Evolutionary conservation across 192 early-diverging fungal species (phyloP).

Genomic region (Cladochytrium replicatum): DNA sequence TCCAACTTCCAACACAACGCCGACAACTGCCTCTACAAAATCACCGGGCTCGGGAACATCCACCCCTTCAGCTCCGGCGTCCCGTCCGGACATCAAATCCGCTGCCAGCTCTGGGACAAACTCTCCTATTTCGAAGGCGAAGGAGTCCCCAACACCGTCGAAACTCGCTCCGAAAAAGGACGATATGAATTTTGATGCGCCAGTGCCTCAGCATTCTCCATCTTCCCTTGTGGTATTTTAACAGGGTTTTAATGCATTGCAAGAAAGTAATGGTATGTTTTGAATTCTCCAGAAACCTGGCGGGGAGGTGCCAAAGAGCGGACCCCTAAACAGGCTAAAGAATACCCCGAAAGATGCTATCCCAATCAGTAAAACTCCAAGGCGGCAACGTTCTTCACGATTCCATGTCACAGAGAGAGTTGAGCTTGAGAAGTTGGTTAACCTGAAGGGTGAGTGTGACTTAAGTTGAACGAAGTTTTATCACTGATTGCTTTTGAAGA

Average conservation of each 20-base stretch:
- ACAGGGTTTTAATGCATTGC: too few relatives aligned
- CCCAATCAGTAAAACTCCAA: slow-evolving; percentile 67
- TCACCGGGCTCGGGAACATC: slow-evolving; percentile 20
- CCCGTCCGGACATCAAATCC: slow-evolving; percentile 12
- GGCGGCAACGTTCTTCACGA: slow-evolving; percentile 75
- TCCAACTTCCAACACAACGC: slow-evolving; percentile 16
- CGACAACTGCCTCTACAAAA: slow-evolving; percentile 21
- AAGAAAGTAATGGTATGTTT: too few relatives aligned
- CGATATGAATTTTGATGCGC: slow-evolving; percentile 20
- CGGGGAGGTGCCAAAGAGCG: slow-evolving; percentile 40
- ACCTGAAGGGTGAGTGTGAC: slow-evolving; percentile 64
- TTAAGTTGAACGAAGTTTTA: too few relatives aligned
- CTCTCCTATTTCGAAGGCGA: slow-evolving; percentile 7
- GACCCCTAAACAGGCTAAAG: slow-evolving; percentile 39
- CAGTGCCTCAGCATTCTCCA: too few relatives aligned
- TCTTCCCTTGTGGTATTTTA: too few relatives aligned
- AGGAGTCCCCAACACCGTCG: slow-evolving; percentile 11
- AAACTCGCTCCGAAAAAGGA: slow-evolving; percentile 13
- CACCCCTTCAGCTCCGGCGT: slow-evolving; percentile 32
- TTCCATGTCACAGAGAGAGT: slow-evolving; percentile 75
- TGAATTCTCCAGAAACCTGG: too few relatives aligned
- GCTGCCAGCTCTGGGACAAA: slow-evolving; percentile 7
- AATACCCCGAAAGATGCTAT: slow-evolving; percentile 54
- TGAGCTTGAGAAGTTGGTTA: slow-evolving; percentile 65
- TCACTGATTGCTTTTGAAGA: slow-evolving; percentile 32